phyloP scores from a whole-genome alignment of 2,329 filamentous ascomycete species.

The Pyricularia grisea region DNA sequence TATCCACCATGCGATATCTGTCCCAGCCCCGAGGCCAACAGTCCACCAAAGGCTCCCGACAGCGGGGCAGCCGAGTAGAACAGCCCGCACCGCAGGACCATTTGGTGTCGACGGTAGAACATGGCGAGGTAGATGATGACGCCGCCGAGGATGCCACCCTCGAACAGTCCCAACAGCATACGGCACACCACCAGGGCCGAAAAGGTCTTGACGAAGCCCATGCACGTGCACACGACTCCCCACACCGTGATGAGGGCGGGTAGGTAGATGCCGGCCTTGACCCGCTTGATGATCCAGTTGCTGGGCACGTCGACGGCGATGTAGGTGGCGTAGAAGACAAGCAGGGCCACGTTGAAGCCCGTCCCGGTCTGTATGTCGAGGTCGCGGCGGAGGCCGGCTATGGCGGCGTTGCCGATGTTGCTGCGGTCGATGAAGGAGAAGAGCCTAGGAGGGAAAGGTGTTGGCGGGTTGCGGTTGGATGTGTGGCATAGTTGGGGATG shows the following conservation, averaged over 20 bases:
- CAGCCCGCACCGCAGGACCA: slow-evolving; percentile 28
- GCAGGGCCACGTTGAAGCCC: slow-evolving; percentile 50
- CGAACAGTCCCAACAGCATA: slow-evolving; percentile 42
- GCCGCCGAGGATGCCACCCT: slow-evolving; percentile 48
- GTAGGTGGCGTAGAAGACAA: slow-evolving; percentile 63
- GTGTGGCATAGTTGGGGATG: not conserved
- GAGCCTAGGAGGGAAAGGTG: not conserved
- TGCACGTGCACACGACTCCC: slow-evolving; percentile 14
- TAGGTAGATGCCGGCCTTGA: slow-evolving; percentile 55
- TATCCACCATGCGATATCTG: slow-evolving; percentile 30
- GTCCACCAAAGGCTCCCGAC: slow-evolving; percentile 55
- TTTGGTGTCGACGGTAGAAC: slow-evolving; percentile 58
- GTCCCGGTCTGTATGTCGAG: slow-evolving; percentile 17
- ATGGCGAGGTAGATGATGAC: slow-evolving; percentile 39
- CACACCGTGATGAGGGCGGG: slow-evolving; percentile 51
- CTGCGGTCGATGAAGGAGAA: slow-evolving; percentile 11
- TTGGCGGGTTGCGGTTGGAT: not conserved
- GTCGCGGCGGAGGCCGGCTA: slow-evolving; percentile 9
- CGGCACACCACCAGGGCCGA: slow-evolving; percentile 16
- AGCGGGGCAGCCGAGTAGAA: slow-evolving; percentile 65
- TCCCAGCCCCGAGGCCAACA: slow-evolving; percentile 50
- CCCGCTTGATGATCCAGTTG: slow-evolving; percentile 54
- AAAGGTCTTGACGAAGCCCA: slow-evolving; percentile 13
- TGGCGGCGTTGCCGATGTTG: slow-evolving; percentile 9
- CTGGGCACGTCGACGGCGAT: slow-evolving; percentile 55